phyloP scores from a whole-genome alignment of 2,329 filamentous ascomycete species.

The Fusarium xylarioides region DNA sequence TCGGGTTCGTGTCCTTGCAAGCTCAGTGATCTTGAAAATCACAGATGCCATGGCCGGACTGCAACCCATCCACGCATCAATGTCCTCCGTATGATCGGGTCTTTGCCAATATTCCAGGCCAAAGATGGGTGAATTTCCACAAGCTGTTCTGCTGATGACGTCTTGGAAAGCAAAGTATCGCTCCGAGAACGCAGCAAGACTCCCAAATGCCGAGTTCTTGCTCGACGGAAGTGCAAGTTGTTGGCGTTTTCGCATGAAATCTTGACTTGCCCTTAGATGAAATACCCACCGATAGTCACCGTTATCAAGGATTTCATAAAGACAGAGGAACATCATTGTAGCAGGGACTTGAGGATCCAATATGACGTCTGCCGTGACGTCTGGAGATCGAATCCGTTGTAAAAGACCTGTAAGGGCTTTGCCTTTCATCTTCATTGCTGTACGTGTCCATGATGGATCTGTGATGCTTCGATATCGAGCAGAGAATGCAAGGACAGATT shows the following conservation, averaged over 20 bases:
- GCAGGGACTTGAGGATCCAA: slow-evolving; percentile 33
- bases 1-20: slow-evolving; percentile 48
- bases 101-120: slow-evolving; percentile 58
- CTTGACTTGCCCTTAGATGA: slow-evolving; percentile 57
- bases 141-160: slow-evolving; percentile 60
- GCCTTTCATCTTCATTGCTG: slow-evolving; percentile 35
- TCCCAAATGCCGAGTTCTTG: neutral
- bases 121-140: slow-evolving; percentile 57
- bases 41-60: slow-evolving; percentile 57
- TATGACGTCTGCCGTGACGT: slow-evolving; percentile 23
- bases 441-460: slow-evolving; percentile 23
- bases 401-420: slow-evolving; percentile 7
- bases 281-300: slow-evolving; percentile 53
- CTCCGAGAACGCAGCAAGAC: slow-evolving; percentile 49
- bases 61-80: slow-evolving; percentile 59
- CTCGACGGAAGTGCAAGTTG: slow-evolving; percentile 31
- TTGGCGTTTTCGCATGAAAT: slow-evolving; percentile 53
- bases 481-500: slow-evolving; percentile 34
- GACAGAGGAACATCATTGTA: slow-evolving; percentile 39
- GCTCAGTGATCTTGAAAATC: slow-evolving; percentile 57
- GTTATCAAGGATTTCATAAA: slow-evolving; percentile 38
- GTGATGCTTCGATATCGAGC: slow-evolving; percentile 34
- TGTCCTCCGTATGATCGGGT: slow-evolving; percentile 14
- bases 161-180: slow-evolving; percentile 62
- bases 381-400: slow-evolving; percentile 16